Evolutionary conservation across 2,329 filamentous ascomycete genomes (phyloP).

Genomic region (Colletotrichum brevisporum): DNA sequence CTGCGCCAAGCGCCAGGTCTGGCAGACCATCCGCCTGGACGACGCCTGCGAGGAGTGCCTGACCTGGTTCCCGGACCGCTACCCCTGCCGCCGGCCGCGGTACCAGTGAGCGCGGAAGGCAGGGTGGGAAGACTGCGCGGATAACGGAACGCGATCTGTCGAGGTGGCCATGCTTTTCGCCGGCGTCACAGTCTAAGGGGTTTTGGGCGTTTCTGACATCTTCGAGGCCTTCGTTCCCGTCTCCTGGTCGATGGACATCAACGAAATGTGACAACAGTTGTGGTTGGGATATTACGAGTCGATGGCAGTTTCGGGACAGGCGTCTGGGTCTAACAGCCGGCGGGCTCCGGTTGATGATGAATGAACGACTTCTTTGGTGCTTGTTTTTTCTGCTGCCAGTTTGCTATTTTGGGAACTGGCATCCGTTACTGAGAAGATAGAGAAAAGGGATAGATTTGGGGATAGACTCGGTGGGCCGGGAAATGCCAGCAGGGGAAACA

Average conservation of each 20-base stretch:
- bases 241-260: too few relatives aligned
- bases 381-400: too few relatives aligned
- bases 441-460: neutral
- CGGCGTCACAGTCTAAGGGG: too few relatives aligned
- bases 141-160: neutral
- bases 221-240: too few relatives aligned
- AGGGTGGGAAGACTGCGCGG: neutral
- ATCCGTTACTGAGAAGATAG: neutral
- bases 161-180: too few relatives aligned
- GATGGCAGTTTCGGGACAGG: neutral
- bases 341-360: neutral
- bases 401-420: neutral
- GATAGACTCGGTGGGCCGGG: neutral
- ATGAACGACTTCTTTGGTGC: neutral
- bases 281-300: neutral
- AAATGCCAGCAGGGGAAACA: neutral
- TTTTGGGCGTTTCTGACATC: neutral
- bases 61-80: conserved; percentile 47
- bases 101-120: conserved; percentile 19
- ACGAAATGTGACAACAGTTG: too few relatives aligned
- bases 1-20: conserved; percentile 50
- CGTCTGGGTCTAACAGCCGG: neutral
- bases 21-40: conserved; percentile 54
- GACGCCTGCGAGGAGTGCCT: conserved; percentile 54
- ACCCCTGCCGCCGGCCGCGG: conserved; percentile 36